phyloP scores from a whole-genome alignment of 441 rosid genomes.

The Erysimum cheiri region DNA sequence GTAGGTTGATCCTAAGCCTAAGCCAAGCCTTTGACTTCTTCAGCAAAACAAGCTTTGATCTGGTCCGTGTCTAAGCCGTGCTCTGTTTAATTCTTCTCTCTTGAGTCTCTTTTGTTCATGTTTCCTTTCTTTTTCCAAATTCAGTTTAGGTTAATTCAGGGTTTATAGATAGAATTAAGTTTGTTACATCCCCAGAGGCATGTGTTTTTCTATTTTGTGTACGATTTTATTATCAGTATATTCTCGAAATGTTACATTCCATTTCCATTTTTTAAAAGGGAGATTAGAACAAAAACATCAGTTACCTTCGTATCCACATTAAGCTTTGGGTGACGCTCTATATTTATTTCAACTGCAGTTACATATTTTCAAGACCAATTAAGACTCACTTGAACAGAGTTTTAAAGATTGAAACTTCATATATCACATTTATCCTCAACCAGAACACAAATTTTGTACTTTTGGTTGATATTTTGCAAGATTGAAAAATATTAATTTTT shows the following conservation, averaged over 20 bases:
- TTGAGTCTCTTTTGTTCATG: conserved; percentile 14
- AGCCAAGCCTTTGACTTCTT: conserved; percentile 26
- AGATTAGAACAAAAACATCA: neutral
- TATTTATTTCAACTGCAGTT: neutral
- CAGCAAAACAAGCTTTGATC: conserved; percentile 23
- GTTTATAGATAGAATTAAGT: conserved; percentile 45
- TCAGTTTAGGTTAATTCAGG: conserved; percentile 46
- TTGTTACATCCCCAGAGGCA: conserved; percentile 39
- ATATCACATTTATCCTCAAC: neutral
- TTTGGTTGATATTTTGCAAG: neutral
- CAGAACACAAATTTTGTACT: neutral
- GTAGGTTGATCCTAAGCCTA: conserved; percentile 45
- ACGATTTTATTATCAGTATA: conserved; percentile 38
- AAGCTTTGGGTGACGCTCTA: neutral
- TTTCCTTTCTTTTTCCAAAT: conserved; percentile 17
- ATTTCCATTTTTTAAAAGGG: conserved; percentile 7
- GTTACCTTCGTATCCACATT: neutral
- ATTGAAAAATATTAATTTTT: no score
- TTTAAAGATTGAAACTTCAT: neutral
- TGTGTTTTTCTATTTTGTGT: conserved; percentile 38
- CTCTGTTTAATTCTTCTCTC: conserved; percentile 34
- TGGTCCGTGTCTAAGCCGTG: conserved; percentile 25
- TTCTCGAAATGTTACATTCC: conserved; percentile 29
- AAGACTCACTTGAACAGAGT: neutral
- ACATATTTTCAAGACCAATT: neutral